phyloP scores from a whole-genome alignment of 768 basidiomycete genomes.

The Macrolepiota albuminosa region DNA sequence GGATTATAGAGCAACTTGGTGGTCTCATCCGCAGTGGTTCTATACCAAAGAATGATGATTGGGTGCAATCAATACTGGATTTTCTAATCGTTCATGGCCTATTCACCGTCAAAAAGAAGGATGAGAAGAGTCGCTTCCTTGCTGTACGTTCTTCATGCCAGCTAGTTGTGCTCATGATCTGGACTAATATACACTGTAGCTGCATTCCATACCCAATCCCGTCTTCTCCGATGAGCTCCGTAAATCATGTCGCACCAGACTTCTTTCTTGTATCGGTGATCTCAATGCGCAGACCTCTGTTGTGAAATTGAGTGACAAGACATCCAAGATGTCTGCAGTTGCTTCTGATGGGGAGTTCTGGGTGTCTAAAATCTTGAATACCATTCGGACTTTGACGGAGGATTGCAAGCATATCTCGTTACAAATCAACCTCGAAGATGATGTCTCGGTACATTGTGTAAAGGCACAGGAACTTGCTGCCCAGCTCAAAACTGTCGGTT shows the following conservation, averaged over 20 bases:
- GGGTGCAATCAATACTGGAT: conserved; percentile 71
- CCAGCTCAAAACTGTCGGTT: conserved; percentile 41
- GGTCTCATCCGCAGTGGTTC: conserved; percentile 74
- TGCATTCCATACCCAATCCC: conserved; percentile 58
- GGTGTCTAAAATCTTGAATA: conserved; percentile 61
- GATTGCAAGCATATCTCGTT: conserved; percentile 65
- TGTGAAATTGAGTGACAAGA: conserved; percentile 50
- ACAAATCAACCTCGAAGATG: conserved; percentile 50
- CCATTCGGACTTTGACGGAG: conserved; percentile 51
- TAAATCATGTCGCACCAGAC: conserved; percentile 57
- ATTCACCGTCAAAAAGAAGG: conserved; percentile 70
- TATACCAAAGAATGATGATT: conserved; percentile 75
- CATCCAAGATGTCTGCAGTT: conserved; percentile 51
- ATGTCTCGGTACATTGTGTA: conserved; percentile 40
- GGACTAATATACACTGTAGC: conserved; percentile 31
- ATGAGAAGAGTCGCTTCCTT: conserved; percentile 53
- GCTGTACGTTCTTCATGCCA: conserved; percentile 43
- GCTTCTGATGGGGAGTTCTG: conserved; percentile 77
- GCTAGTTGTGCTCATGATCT: not conserved
- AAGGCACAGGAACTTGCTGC: conserved; percentile 38
- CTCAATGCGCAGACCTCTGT: conserved; percentile 54
- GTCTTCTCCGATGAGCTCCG: conserved; percentile 71
- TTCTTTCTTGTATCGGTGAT: conserved; percentile 72
- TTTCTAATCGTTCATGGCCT: conserved; percentile 83
- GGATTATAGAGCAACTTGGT: conserved; percentile 85